Evolutionary conservation across 23 red algal genomes (phyloP).

Genomic region (Gracilariopsis chorda): DNA sequence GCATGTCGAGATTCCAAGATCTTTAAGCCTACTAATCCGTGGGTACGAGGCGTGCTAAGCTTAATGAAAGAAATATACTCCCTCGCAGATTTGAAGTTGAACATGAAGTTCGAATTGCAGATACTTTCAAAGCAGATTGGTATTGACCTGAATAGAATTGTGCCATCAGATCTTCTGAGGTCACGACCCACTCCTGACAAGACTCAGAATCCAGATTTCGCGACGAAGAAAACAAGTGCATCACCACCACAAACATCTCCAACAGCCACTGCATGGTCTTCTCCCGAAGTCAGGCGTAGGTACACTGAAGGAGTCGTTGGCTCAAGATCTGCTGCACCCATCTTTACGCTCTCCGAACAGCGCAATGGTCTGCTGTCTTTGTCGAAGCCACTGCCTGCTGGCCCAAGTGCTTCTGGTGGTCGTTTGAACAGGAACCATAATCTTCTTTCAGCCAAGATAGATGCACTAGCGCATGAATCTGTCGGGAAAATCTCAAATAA

Average conservation of each 20-base stretch:
- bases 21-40: conserved; percentile 97
- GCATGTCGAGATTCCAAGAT: conserved; percentile 55
- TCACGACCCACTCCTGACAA: conserved; percentile 35
- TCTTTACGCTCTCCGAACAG: conserved; percentile 44
- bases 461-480: background rate
- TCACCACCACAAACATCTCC: conserved; percentile 36
- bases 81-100: conserved; percentile 93
- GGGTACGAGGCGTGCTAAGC: conserved; percentile 81
- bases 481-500: conserved; percentile 57
- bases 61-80: conserved; percentile 91
- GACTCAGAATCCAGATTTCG: conserved; percentile 90
- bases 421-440: conserved; percentile 14
- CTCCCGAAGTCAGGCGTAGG: conserved; percentile 14
- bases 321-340: background rate
- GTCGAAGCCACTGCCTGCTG: conserved; percentile 1
- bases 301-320: background rate
- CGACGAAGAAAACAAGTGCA: conserved; percentile 19
- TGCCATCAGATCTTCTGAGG: conserved; percentile 65
- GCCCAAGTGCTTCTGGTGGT: background rate
- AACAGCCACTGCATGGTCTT: conserved; percentile 35
- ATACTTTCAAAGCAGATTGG: conserved; percentile 80
- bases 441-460: background rate
- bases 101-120: conserved; percentile 94
- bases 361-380: background rate
- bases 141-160: conserved; percentile 66